Base-by-base conservation (phyloP, 2,329 filamentous ascomycete genomes). In the Paracoccidioides brasiliensis region DNA sequence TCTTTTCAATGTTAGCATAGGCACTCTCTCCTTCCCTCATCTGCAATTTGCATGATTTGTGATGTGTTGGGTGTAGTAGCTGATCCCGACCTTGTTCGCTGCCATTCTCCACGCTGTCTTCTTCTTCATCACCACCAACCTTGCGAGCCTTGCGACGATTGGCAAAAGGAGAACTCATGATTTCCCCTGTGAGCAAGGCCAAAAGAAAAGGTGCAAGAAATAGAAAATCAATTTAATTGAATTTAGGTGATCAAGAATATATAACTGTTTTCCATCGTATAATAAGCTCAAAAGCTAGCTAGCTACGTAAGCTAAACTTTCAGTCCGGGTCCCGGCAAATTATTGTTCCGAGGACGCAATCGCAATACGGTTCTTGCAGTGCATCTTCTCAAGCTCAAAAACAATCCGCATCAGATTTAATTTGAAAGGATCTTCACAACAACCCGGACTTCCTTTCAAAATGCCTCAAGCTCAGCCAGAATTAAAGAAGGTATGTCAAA, bases 381-480 rank as follows among this genome's bases (percentile, higher is more conserved):
- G 1, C 22, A 32, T 22, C 10, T 41, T 41, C 37, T 33, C 45
- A 40, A 52, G 37, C 38, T 51, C 28, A 14, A 28, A 10, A 52
- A 42, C 22, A 22, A 22, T 22, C 38, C 37, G 46, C 46, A 52
- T 32, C 50, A 32, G 28, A 22, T n/a, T 14, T 22, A 12, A 22
- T n/a, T 14, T 22, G 32, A 52, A 28, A 22, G 28, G 35, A 32
- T 28, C 1, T 42, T 32, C 4, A n/a, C 9, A 33, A 42, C 50
- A 52, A n/a, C 38, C 50, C 38, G n/a, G 9, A 32, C 40, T 44
- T 48, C 45, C 22, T 53, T 57, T 58, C 76, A 86, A 78, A 63
- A 98, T 98, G 93, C 89, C 93, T 76, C 91, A 94, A 84, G 90
- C 93, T 71, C 93, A 97, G 76, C 93, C 93, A 66, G 94, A 98